Base-by-base conservation (phyloP, 441 rosid species). In the Geranium incanum region DNA sequence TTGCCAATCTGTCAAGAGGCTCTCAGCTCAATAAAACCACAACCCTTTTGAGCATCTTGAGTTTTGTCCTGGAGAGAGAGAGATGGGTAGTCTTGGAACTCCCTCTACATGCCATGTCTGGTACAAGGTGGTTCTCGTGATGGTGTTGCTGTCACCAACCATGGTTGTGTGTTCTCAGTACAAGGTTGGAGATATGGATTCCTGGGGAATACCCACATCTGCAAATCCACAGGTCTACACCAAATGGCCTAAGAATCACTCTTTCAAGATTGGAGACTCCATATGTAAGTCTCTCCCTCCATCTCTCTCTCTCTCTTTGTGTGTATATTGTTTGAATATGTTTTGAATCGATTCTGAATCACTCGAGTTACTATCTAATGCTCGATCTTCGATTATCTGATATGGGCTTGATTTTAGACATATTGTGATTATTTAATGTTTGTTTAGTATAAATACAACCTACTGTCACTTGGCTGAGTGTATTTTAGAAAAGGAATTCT, bases 111-210 rank as follows among this genome's bases (percentile, higher is more conserved):
- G 72, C 62, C 48, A 48, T 8, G 12, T 79, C 63, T 67, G 77
- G 36, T 0, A 5, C 67, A 5, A 57, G 78, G 28, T 66, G 78
- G 28, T 66, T 73, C 85, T 67, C 84, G 75, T 92, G 59, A 15
- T 59, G 65, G 8, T 59, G 33, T 6, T 79, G 68, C 72, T 83
- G 62, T 68, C 81, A 39, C 88, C 84, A 69, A 79, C 77, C 80
- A 78, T 79, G 71, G 92, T 84, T 71, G 71, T 75, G 11, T 78
- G 92, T 67, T 78, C 77, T 59, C 87, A 83, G 33, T 86, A 75
- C 93, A 92, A 90, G 78, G 99, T 94, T 67, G 99, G 97, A 62
- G 88, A 90, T 81, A 77, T 94, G 76, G 84, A 89, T 82, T 83
- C 94, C 13, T 94, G 97, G 99, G 94, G 93, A 0, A 78, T 90